These are phyloP conservation scores for Ascochyta lentis DNA, from an alignment of 2,329 filamentous ascomycete genomes.

Conservation along the genomic window DNA sequence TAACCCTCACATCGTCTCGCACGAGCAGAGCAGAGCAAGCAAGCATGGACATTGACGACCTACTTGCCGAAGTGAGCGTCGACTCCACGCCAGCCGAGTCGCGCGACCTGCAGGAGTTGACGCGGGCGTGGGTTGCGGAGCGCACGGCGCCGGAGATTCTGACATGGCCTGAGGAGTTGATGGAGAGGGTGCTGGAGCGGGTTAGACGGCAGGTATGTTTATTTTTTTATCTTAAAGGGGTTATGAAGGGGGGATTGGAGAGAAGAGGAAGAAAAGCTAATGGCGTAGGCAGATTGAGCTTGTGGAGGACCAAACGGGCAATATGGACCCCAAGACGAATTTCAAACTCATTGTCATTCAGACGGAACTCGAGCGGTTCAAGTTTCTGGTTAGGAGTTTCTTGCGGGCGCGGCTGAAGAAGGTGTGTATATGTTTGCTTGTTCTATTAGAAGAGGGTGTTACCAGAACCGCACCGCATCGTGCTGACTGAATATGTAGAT, in stretches of 20 bases:
- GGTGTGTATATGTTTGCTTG: slow-evolving; percentile 54
- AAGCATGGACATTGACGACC: slow-evolving; percentile 58
- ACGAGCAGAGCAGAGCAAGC: not conserved
- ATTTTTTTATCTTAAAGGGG: not conserved
- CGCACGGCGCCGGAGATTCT: slow-evolving; percentile 89
- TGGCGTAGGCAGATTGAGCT: slow-evolving; percentile 53
- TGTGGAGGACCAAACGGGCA: slow-evolving; percentile 70
- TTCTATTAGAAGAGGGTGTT: not conserved
- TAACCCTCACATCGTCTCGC: not conserved
- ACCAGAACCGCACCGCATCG: not conserved
- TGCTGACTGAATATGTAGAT: slow-evolving; percentile 59
- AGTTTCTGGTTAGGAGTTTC: slow-evolving; percentile 85
- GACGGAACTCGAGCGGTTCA: slow-evolving; percentile 93
- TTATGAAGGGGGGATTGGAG: not conserved
- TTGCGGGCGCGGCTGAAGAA: slow-evolving; percentile 87
- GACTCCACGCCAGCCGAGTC: slow-evolving; percentile 61
- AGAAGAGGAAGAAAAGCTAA: slow-evolving; percentile 19
- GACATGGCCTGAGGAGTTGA: slow-evolving; percentile 75
- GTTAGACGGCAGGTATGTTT: slow-evolving; percentile 47
- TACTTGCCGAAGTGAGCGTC: slow-evolving; percentile 58
- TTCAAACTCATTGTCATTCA: slow-evolving; percentile 94
- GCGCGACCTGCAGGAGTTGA: slow-evolving; percentile 85
- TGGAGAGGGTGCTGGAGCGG: slow-evolving; percentile 78
- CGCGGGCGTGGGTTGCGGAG: slow-evolving; percentile 92
- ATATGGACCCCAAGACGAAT: slow-evolving; percentile 88